Percentiles rank a stretch among this genome's conserved stretches.
Conservation (phyloP, 306 rosid genomes). For the Medicago ruthenica region DNA sequence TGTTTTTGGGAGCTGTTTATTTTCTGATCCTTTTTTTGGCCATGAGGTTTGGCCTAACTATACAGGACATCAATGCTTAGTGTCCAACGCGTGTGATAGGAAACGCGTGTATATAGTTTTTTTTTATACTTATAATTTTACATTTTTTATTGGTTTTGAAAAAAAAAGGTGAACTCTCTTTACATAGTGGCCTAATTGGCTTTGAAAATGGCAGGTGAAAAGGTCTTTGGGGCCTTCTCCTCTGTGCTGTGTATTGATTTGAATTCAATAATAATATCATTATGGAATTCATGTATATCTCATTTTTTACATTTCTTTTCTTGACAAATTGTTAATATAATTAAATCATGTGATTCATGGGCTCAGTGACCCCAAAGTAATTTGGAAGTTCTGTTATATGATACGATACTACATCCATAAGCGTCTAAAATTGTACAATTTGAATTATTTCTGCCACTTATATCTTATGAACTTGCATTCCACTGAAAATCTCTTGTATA, state of each 20-base stretch:
- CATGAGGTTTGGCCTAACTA: constrained; percentile 61
- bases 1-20: constrained; percentile 48
- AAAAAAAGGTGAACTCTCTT: constrained; percentile 35
- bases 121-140: constrained; percentile 31
- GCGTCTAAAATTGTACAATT: constrained; percentile 22
- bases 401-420: constrained; percentile 1
- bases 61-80: constrained; percentile 48
- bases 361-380: constrained; percentile 19
- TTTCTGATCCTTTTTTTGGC: constrained; percentile 30
- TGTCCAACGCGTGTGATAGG: constrained; percentile 65
- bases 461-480: constrained; percentile 14
- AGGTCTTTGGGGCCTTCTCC: constrained; percentile 96
- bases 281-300: constrained; percentile 33
- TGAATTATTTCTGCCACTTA: constrained; percentile 23
- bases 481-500: constrained; percentile 23
- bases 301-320: background rate
- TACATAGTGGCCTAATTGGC: constrained; percentile 53
- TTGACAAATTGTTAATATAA: background rate
- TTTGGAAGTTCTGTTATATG: background rate
- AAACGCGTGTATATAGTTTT: constrained; percentile 56
- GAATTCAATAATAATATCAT: constrained; percentile 57
- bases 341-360: constrained; percentile 11
- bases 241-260: constrained; percentile 62
- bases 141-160: constrained; percentile 47
- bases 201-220: constrained; percentile 38